These are phyloP conservation scores for Stagonosporopsis chrysanthemi DNA, from an alignment of 2,329 filamentous ascomycete species.

Conservation along the genomic window DNA sequence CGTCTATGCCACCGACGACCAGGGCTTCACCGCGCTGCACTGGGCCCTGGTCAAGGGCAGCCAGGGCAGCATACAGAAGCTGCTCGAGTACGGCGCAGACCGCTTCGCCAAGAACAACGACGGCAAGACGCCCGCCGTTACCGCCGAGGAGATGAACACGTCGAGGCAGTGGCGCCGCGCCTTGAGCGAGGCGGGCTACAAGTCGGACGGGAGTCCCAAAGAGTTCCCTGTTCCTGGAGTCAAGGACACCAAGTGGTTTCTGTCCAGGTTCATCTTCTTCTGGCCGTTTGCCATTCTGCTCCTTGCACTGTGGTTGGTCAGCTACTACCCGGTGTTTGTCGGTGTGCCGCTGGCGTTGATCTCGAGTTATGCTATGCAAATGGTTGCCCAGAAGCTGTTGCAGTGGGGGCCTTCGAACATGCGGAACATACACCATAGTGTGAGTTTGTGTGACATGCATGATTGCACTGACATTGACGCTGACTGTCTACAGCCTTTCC, in stretches of 20 bases:
- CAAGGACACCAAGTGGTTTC: slow-evolving; percentile 78
- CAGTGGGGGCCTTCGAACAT: slow-evolving; percentile 87
- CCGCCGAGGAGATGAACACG: slow-evolving; percentile 90
- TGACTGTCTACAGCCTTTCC: slow-evolving; percentile 72
- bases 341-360: slow-evolving; percentile 76
- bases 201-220: slow-evolving; percentile 76
- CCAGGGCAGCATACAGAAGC: slow-evolving; percentile 85
- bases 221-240: slow-evolving; percentile 78
- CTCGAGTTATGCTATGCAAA: slow-evolving; percentile 75
- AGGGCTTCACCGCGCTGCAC: slow-evolving; percentile 92
- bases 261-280: slow-evolving; percentile 86
- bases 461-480: slow-evolving; percentile 1
- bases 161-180: slow-evolving; percentile 81
- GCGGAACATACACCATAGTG: slow-evolving; percentile 87
- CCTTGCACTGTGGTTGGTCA: slow-evolving; percentile 73
- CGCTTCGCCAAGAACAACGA: slow-evolving; percentile 87
- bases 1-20: slow-evolving; percentile 87
- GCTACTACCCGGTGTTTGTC: slow-evolving; percentile 75
- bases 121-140: slow-evolving; percentile 87
- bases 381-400: slow-evolving; percentile 77
- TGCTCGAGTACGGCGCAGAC: slow-evolving; percentile 95
- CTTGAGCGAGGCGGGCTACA: slow-evolving; percentile 83
- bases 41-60: slow-evolving; percentile 97
- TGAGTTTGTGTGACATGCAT: slow-evolving; percentile 52
- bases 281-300: slow-evolving; percentile 84